Evolutionary conservation across 768 basidiomycete species (phyloP), one percentile per base, ranked within the genome.

Genomic region (Pleurotus tuber-regium): DNA sequence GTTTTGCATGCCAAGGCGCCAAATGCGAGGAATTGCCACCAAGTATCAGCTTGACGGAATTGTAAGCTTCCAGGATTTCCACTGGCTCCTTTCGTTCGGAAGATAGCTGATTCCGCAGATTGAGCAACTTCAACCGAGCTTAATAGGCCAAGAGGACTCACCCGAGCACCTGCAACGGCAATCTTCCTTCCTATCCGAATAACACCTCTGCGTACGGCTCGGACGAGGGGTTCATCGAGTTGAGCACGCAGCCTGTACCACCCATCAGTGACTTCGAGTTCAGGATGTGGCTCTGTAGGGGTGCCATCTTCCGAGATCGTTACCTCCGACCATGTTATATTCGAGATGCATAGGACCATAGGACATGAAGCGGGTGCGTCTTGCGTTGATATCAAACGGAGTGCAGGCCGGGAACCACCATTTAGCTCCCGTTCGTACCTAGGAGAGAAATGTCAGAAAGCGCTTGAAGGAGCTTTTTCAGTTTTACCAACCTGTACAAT

Each of bases 201-300:
- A 40, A 77, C 72, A 0, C 89, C 86, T 21, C 76, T 78, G 40
- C 74, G 72, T 7, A 89, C 68, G 1, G 91, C 95, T 38, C 87
- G 78, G 2, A 76, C 76, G 18, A 99, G 72, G 2, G 88, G 79
- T 16, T 70, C 68, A 66, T 98, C 97, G 10, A 91, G 74, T 40
- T 76, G 76, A 0, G 92, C 89, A 11, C 84, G 81, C 5, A 98
- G 73, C 24, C 85, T 73, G 61, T 99, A 99, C 97, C 97, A 99
- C 11, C 97, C 97, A 63, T 99, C 97, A 0, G 93, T 94, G n/a
- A 98, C 70, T 66, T 98, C 97, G 4, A 99, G 67, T 56, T 84
- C 80, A 0, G 86, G 79, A 58, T 74, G 66, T 2, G 71, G 62
- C 19, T 70, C 70, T 23, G 67, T 59, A 4, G 70, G 59, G 16